Conservation (phyloP, 202 grass and related monocot species). For the Saccharum hybrid region DNA sequence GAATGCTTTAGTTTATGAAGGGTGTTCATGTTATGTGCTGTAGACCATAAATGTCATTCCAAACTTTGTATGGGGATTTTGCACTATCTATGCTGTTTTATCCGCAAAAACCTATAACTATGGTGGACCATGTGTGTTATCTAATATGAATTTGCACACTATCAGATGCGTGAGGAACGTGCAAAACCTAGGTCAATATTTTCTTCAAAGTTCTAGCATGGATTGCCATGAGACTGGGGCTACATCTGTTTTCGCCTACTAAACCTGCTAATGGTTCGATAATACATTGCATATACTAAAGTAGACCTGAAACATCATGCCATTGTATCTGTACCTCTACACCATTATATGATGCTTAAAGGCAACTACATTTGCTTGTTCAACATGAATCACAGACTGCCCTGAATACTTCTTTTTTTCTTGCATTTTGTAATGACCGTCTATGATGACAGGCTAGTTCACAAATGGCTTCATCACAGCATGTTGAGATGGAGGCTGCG, state of each 20-base stretch:
- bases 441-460: constrained; percentile 44
- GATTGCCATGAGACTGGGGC: constrained; percentile 22
- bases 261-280: constrained; percentile 19
- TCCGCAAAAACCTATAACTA: constrained; percentile 13
- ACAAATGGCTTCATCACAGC: constrained; percentile 85
- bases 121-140: neutral
- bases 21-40: constrained; percentile 1
- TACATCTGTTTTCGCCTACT: constrained; percentile 23
- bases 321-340: neutral
- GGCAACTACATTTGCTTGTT: constrained; percentile 8
- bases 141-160: neutral
- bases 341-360: constrained; percentile 11
- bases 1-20: neutral
- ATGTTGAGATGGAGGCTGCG: constrained; percentile 97
- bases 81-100: constrained; percentile 20
- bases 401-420: neutral
- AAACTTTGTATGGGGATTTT: neutral
- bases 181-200: constrained; percentile 11
- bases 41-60: constrained; percentile 6
- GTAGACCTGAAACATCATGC: constrained; percentile 25
- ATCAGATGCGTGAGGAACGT: constrained; percentile 23
- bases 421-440: constrained; percentile 25
- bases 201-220: constrained; percentile 33
- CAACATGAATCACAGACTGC: constrained; percentile 20
- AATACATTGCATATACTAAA: constrained; percentile 18